Percentiles rank a stretch among this genome's conserved stretches.
These are phyloP conservation scores for sunflower (Helianthus annuus) DNA, from an alignment of 129 eudicot species.

Conservation along the genomic window DNA sequence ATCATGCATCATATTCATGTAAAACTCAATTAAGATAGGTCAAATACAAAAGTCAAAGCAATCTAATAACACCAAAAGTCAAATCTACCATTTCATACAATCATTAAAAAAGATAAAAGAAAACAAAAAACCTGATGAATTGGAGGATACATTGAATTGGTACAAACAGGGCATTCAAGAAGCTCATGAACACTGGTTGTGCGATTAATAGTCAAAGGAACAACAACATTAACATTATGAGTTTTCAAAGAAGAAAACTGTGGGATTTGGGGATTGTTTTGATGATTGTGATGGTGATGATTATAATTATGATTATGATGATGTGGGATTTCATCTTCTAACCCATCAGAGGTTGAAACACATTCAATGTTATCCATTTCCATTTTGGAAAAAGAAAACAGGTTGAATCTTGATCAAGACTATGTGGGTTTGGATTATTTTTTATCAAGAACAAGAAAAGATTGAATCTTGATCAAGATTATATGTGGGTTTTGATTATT, in stretches of 20 bases:
- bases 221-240: constrained; percentile 40
- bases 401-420: constrained; percentile 4
- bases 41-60: constrained; percentile 4
- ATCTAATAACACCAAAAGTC: neutral
- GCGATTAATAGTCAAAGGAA: constrained; percentile 42
- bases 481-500: neutral
- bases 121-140: constrained; percentile 66
- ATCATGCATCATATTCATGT: neutral
- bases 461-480: neutral
- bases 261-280: constrained; percentile 37
- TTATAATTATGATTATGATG: constrained; percentile 22
- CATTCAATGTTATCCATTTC: constrained; percentile 68
- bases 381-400: constrained; percentile 35
- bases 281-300: constrained; percentile 32
- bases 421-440: neutral
- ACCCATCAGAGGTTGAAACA: constrained; percentile 55
- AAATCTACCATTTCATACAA: constrained; percentile 8
- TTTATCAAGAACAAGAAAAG: too few species aligned
- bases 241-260: constrained; percentile 59
- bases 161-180: constrained; percentile 91
- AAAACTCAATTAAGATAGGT: neutral
- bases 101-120: neutral
- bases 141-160: constrained; percentile 90
- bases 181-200: constrained; percentile 86
- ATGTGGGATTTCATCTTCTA: constrained; percentile 52